Evolutionary conservation across 352 stramenopile species (phyloP).

Genomic region (Phytophthora sp.): DNA sequence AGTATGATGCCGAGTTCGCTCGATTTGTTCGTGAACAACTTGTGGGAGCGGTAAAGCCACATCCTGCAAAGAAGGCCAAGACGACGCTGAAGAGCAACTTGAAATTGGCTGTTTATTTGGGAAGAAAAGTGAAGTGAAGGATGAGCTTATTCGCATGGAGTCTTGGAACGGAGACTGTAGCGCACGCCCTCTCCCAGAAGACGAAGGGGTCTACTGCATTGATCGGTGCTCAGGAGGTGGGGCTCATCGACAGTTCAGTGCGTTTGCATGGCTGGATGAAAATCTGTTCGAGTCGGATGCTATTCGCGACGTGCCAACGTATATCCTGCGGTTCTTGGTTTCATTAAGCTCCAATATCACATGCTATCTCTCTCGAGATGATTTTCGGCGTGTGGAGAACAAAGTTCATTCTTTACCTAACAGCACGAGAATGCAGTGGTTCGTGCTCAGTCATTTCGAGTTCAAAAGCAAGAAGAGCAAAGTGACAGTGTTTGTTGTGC

Average conservation of each 20-base stretch:
- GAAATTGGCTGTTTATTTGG: constrained; percentile 59
- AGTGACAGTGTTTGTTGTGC: constrained; percentile 38
- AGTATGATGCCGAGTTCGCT: constrained; percentile 69
- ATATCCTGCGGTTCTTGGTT: constrained; percentile 55
- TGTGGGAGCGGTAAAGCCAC: neutral
- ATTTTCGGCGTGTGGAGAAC: constrained; percentile 13
- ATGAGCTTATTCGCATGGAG: constrained; percentile 39
- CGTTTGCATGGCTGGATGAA: constrained; percentile 60
- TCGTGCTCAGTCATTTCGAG: constrained; percentile 43
- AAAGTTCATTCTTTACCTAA: constrained; percentile 9
- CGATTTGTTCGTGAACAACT: constrained; percentile 58
- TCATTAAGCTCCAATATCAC: constrained; percentile 29
- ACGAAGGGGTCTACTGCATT: constrained; percentile 67
- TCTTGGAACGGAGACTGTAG: constrained; percentile 45
- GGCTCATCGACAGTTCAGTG: constrained; percentile 27
- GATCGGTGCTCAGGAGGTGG: neutral
- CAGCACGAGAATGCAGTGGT: constrained; percentile 7
- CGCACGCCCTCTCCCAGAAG: constrained; percentile 12
- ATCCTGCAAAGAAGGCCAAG: neutral
- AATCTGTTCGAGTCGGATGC: constrained; percentile 39
- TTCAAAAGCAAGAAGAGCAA: constrained; percentile 48
- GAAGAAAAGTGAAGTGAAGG: constrained; percentile 54
- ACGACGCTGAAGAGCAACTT: constrained; percentile 17
- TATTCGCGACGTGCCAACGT: constrained; percentile 62
- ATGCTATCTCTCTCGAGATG: constrained; percentile 26